Evolutionary conservation across 208 protist genomes (phyloP).

Genomic region (Trypanosoma lewisi): DNA sequence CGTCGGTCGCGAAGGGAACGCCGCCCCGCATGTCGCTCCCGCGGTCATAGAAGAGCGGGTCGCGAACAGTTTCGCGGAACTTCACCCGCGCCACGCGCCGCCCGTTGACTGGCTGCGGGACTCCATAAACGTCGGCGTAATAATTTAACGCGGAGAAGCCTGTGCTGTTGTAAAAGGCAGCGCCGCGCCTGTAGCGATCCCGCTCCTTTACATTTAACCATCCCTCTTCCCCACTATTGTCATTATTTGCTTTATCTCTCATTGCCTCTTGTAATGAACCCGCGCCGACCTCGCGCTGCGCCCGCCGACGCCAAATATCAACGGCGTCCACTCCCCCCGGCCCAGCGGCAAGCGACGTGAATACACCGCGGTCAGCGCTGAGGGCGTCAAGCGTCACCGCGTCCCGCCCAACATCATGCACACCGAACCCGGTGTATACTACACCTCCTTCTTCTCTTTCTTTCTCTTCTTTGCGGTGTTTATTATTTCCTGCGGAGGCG

Average conservation of each 20-base stretch:
- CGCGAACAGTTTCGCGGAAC: constrained; percentile 64
- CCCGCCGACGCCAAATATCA: constrained; percentile 51
- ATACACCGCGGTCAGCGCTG: not conserved
- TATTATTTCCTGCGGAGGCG: not conserved
- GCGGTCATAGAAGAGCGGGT: constrained; percentile 79
- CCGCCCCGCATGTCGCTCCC: constrained; percentile 74
- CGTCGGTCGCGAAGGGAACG: constrained; percentile 66
- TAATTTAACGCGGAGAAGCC: constrained; percentile 36
- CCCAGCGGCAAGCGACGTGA: constrained; percentile 35
- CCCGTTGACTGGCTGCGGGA: constrained; percentile 54
- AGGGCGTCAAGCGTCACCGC: constrained; percentile 26
- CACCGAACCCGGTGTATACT: constrained; percentile 22
- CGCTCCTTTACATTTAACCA: constrained; percentile 58
- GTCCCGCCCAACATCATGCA: constrained; percentile 3
- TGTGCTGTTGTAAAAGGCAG: constrained; percentile 49
- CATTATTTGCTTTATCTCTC: not conserved
- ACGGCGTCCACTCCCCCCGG: constrained; percentile 55
- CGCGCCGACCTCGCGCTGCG: constrained; percentile 29
- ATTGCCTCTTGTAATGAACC: no score
- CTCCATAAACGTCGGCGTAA: constrained; percentile 66
- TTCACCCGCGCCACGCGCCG: constrained; percentile 45
- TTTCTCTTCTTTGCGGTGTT: not conserved
- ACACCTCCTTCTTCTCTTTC: constrained; percentile 2
- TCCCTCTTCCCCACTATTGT: constrained; percentile 28
- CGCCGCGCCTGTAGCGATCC: constrained; percentile 37